Evolutionary conservation across 495 filamentous ascomycete genomes (phyloP).

Genomic region (Rusavskia elegans): DNA sequence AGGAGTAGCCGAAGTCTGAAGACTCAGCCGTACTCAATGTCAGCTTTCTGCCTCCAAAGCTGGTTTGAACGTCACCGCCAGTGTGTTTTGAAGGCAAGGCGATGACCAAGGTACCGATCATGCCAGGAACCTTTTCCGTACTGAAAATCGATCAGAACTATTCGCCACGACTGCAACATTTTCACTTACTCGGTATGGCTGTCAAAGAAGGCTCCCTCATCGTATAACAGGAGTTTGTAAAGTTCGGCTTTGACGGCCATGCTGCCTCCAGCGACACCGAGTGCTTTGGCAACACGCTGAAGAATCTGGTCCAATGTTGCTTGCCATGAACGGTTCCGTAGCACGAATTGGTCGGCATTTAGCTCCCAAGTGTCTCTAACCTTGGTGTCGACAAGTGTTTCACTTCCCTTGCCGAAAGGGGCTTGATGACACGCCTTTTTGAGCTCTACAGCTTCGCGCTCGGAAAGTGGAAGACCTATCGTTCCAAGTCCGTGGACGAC

Average conservation of each 20-base stretch:
- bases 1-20: constrained; percentile 23
- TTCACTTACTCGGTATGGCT: constrained; percentile 26
- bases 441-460: constrained; percentile 22
- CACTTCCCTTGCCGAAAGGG: constrained; percentile 1
- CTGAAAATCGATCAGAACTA: background rate
- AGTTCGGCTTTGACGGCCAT: constrained; percentile 19
- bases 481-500: constrained; percentile 21
- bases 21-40: constrained; percentile 16
- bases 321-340: background rate
- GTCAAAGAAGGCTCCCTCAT: constrained; percentile 37
- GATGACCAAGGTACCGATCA: constrained; percentile 42
- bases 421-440: background rate
- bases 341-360: constrained; percentile 17
- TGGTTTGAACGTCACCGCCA: constrained; percentile 33
- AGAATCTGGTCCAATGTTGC: background rate
- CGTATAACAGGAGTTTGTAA: constrained; percentile 42
- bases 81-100: constrained; percentile 33
- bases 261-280: background rate
- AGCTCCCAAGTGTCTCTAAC: constrained; percentile 38
- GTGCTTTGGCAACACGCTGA: constrained; percentile 2
- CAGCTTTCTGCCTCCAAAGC: constrained; percentile 21
- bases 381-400: constrained; percentile 29
- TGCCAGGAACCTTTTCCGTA: constrained; percentile 35
- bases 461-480: constrained; percentile 26
- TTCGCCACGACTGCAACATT: no score